These are phyloP conservation scores for Aspergillus sp. DNA, from an alignment of 2,329 filamentous ascomycete genomes.

Conservation along the genomic window DNA sequence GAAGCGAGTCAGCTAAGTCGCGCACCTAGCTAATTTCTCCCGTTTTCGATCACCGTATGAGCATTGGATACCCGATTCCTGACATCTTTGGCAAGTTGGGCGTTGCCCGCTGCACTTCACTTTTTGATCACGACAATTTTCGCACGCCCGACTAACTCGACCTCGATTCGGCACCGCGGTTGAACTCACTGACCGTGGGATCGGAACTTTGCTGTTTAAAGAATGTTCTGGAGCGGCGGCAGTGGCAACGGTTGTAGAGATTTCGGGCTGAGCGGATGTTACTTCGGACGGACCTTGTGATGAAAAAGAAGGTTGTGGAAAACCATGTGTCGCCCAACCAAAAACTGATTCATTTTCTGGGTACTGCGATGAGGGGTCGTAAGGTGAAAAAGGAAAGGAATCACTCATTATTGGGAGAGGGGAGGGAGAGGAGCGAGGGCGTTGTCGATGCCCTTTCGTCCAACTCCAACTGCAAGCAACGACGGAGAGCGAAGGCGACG, in stretches of 20 bases:
- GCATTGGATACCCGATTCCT: slow-evolving; percentile 41
- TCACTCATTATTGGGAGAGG: slow-evolving; percentile 21
- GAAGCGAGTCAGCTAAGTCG: slow-evolving; percentile 5
- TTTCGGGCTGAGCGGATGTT: slow-evolving; percentile 14
- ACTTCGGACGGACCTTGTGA: slow-evolving; percentile 17
- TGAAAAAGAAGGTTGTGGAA: slow-evolving; percentile 18
- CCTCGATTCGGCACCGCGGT: slow-evolving; percentile 26
- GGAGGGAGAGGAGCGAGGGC: slow-evolving; percentile 2
- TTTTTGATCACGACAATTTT: slow-evolving; percentile 47
- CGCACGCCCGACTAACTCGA: slow-evolving; percentile 42
- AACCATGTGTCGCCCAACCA: slow-evolving; percentile 20
- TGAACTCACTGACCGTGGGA: slow-evolving; percentile 27
- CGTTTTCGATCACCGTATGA: slow-evolving; percentile 47
- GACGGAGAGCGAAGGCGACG: neutral
- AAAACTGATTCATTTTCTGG: slow-evolving; percentile 17
- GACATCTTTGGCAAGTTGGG: slow-evolving; percentile 44
- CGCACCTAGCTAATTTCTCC: slow-evolving; percentile 44
- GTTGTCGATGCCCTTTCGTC: neutral
- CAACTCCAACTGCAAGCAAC: slow-evolving; percentile 1
- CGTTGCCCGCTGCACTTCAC: slow-evolving; percentile 48
- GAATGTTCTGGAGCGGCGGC: slow-evolving; percentile 16
- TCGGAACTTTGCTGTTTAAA: slow-evolving; percentile 31
- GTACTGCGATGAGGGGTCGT: slow-evolving; percentile 16
- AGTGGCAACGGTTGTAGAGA: slow-evolving; percentile 10
- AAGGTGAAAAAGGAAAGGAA: slow-evolving; percentile 17